Evolutionary conservation across 2,329 filamentous ascomycete genomes (phyloP).

Genomic region (Talaromyces verruculosus): DNA sequence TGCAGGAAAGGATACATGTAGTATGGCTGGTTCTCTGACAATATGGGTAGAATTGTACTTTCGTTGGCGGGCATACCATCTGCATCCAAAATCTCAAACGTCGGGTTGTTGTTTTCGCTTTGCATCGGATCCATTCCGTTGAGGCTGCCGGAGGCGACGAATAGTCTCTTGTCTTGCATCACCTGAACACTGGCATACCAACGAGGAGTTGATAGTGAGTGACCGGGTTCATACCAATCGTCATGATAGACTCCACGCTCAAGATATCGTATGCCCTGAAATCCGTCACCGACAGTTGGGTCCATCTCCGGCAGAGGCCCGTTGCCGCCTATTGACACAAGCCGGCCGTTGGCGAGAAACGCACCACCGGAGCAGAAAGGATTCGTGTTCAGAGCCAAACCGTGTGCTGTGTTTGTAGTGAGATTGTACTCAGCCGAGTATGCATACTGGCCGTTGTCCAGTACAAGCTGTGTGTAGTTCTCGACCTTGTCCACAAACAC

Average conservation of each 20-base stretch:
- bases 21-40: constrained; percentile 60
- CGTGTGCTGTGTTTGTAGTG: constrained; percentile 46
- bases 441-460: constrained; percentile 56
- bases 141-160: constrained; percentile 61
- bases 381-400: constrained; percentile 57
- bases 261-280: constrained; percentile 58
- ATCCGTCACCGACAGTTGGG: constrained; percentile 59
- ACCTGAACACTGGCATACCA: constrained; percentile 64
- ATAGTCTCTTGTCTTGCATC: constrained; percentile 57
- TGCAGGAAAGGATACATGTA: constrained; percentile 66
- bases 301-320: constrained; percentile 57
- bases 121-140: constrained; percentile 59
- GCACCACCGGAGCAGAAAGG: constrained; percentile 62
- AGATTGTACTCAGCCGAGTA: constrained; percentile 63
- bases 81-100: constrained; percentile 59
- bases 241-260: constrained; percentile 46
- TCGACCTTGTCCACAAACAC: constrained; percentile 65
- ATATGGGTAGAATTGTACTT: constrained; percentile 54
- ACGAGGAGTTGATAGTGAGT: constrained; percentile 54
- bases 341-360: constrained; percentile 58
- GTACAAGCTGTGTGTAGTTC: constrained; percentile 59
- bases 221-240: constrained; percentile 57
- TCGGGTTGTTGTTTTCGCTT: constrained; percentile 61
- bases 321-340: constrained; percentile 59
- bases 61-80: constrained; percentile 50